Percentiles rank a stretch among this genome's conserved stretches.
Evolutionary conservation across 1,284 basidiomycete genomes (phyloP).

Genomic region (Ustilago curta): DNA sequence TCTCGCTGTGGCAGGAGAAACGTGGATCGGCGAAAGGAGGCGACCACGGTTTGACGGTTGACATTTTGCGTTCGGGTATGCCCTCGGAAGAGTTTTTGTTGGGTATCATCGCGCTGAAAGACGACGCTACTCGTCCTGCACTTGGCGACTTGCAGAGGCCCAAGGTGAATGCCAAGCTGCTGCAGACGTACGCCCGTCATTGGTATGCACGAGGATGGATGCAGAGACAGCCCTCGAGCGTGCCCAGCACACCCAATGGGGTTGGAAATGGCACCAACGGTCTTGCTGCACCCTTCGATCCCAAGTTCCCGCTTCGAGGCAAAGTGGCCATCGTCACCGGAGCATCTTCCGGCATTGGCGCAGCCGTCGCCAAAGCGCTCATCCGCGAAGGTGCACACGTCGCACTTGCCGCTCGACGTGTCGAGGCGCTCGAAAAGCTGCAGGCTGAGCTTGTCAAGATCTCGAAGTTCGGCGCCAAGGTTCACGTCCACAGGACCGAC

Average conservation of each 20-base stretch:
- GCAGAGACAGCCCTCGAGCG: constrained; percentile 39
- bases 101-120: constrained; percentile 61
- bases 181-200: constrained; percentile 65
- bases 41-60: constrained; percentile 59
- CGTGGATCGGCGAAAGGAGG: constrained; percentile 46
- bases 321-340: constrained; percentile 70
- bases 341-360: constrained; percentile 70
- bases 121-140: constrained; percentile 58
- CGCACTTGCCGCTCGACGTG: constrained; percentile 49
- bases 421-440: constrained; percentile 44
- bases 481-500: constrained; percentile 59
- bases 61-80: constrained; percentile 65
- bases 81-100: constrained; percentile 59
- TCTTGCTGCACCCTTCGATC: constrained; percentile 32
- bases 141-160: constrained; percentile 54
- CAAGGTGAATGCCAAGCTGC: constrained; percentile 56
- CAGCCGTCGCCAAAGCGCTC: constrained; percentile 63
- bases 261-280: constrained; percentile 19
- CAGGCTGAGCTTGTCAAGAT: constrained; percentile 20
- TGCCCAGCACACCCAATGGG: constrained; percentile 31
- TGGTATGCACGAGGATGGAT: constrained; percentile 68
- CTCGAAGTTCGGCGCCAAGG: constrained; percentile 22
- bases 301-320: constrained; percentile 52
- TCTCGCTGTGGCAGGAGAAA: constrained; percentile 62
- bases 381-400: constrained; percentile 55